Conservation (phyloP, 352 stramenopile genomes). For the Phytophthora litchii region DNA sequence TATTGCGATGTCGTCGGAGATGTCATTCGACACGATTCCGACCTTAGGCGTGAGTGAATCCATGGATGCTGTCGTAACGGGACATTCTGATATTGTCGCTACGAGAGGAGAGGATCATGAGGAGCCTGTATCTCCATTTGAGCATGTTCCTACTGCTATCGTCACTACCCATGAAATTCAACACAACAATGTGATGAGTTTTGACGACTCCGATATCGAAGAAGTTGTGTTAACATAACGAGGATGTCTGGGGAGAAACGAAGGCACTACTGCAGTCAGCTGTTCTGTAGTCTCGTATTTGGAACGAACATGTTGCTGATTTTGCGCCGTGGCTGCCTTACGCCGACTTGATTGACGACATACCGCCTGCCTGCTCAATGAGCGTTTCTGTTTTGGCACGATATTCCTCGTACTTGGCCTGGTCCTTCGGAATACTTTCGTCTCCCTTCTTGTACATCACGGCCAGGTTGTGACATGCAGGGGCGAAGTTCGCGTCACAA, state of each 20-base stretch:
- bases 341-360: slow-evolving; percentile 46
- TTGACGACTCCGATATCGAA: slow-evolving; percentile 71
- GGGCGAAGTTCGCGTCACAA: slow-evolving; percentile 86
- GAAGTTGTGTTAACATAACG: slow-evolving; percentile 48
- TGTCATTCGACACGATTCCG: slow-evolving; percentile 53
- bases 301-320: not conserved
- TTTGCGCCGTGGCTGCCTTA: slow-evolving; percentile 9
- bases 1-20: slow-evolving; percentile 42
- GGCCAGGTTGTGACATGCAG: slow-evolving; percentile 88
- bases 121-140: not conserved
- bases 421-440: slow-evolving; percentile 64
- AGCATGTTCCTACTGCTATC: not conserved
- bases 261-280: not conserved
- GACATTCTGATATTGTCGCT: slow-evolving; percentile 1
- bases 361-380: slow-evolving; percentile 74
- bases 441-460: slow-evolving; percentile 92
- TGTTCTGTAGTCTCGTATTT: slow-evolving; percentile 2
- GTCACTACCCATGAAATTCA: not conserved
- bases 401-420: slow-evolving; percentile 76
- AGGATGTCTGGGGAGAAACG: not conserved
- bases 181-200: slow-evolving; percentile 37
- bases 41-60: slow-evolving; percentile 41
- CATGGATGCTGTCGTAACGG: slow-evolving; percentile 7
- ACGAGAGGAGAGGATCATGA: not conserved
- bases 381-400: slow-evolving; percentile 78